Evolutionary conservation across 352 stramenopile species (phyloP), one percentile per base, ranked within the genome.

Genomic region (Phytopythium cucurbitacearum): DNA sequence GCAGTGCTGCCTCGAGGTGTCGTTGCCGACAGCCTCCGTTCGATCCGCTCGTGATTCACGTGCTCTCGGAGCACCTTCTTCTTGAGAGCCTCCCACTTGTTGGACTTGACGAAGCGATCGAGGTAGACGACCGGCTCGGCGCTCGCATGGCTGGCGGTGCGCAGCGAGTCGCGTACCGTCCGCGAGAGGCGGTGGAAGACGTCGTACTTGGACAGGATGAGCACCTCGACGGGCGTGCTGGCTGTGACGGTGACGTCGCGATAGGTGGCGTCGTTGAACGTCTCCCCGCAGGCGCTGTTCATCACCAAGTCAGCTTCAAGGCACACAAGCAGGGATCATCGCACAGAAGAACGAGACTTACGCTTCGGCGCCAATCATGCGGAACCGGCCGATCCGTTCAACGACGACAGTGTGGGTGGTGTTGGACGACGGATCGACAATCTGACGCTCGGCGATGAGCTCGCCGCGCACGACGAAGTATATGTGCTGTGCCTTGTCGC

Each of bases 201-300:
- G 47, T 91, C 80, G 54, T 91, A 87, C 51, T 91, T 91, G 33
- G 80, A 87, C 0, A 91, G 67, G 9, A 88, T 48, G 10, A 91
- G 59, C 12, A 87, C 60, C 37, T 91, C 76, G 0, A 91, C 76
- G 0, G 80, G 80, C 9, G 80, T 91, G 46, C 50, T 87, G 15
- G 80, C 74, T 4, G 70, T 87, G 7, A 82, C 67, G 0, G 76
- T 86, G 38, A 88, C 69, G 48, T 86, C 73, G 38, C 81, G 78
- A 45, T 77, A 72, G 21, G 87, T 71, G 4, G 62, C 54, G 16
- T 89, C 77, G 36, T 91, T 87, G 57, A 91, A 91, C 53, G 69
- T 80, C 13, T 46, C 60, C 0, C 78, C 80, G 0, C 21, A 28
- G 70, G 70, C 37, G 78, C 78, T n/a, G 76, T 90, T 67, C 28